Percentiles rank a stretch among this genome's conserved stretches.
phyloP scores from a whole-genome alignment of 495 filamentous ascomycete genomes.

The Xylaria sp. region DNA sequence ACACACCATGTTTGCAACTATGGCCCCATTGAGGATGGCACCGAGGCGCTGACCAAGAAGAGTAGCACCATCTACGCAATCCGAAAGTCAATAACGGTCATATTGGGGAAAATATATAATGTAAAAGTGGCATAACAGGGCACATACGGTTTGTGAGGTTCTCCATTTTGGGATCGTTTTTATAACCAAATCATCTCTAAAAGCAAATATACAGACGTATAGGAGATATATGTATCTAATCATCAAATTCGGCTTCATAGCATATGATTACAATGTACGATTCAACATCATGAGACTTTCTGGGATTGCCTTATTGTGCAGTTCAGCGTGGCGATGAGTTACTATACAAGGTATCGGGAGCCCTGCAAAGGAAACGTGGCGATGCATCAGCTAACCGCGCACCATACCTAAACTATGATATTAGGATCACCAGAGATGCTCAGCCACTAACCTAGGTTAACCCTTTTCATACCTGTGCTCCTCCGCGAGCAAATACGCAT shows the following conservation, averaged over 20 bases:
- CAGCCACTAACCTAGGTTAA: background rate
- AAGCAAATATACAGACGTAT: background rate
- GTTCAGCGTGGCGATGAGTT: slow-evolving; percentile 11
- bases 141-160: slow-evolving; percentile 3
- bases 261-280: background rate
- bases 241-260: background rate
- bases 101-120: background rate
- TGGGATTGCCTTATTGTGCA: background rate
- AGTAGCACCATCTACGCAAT: slow-evolving; percentile 15
- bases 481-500: too few relatives aligned
- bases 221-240: background rate
- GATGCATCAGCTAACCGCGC: too few relatives aligned
- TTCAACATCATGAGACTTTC: background rate
- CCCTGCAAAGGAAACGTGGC: too few relatives aligned
- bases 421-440: background rate
- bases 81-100: background rate
- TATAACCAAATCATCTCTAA: background rate
- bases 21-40: background rate
- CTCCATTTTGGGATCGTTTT: background rate
- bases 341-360: background rate
- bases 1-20: background rate
- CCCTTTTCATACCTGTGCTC: too few relatives aligned
- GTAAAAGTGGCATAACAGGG: background rate
- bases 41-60: slow-evolving; percentile 13
- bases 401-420: background rate